A percentile compares a stretch with the other conserved stretches of the same genome.
phyloP scores from a whole-genome alignment of 768 basidiomycete species.

The Trichaptum fuscoviolaceum region DNA sequence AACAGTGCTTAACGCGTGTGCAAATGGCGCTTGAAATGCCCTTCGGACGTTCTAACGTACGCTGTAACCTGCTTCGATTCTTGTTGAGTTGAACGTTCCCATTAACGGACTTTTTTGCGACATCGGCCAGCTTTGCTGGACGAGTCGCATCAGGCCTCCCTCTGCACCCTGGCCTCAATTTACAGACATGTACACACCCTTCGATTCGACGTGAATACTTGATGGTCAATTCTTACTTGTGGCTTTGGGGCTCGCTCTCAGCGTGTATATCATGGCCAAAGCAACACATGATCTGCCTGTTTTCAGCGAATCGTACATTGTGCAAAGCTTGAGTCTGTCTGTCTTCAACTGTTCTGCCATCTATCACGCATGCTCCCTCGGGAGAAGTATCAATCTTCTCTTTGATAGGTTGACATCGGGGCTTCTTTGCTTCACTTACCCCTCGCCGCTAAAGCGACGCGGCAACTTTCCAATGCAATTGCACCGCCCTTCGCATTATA shows the following conservation, averaged over 20 bases:
- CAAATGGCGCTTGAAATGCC: background rate
- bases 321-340: no score
- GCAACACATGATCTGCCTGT: background rate
- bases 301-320: background rate
- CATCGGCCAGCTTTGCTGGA: background rate
- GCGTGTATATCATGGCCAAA: background rate
- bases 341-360: background rate
- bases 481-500: background rate
- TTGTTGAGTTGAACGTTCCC: background rate
- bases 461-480: background rate
- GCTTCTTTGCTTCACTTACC: background rate
- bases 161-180: background rate
- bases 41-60: background rate
- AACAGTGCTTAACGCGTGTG: background rate
- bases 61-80: background rate
- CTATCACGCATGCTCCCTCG: background rate
- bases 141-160: background rate
- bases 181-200: background rate
- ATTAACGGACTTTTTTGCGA: background rate
- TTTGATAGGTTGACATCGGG: background rate
- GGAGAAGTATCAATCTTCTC: background rate
- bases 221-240: background rate
- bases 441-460: background rate
- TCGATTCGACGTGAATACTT: background rate
- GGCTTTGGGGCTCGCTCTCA: background rate